phyloP scores from a whole-genome alignment of 179 eudicot genomes.

The Silene noctiflora region DNA sequence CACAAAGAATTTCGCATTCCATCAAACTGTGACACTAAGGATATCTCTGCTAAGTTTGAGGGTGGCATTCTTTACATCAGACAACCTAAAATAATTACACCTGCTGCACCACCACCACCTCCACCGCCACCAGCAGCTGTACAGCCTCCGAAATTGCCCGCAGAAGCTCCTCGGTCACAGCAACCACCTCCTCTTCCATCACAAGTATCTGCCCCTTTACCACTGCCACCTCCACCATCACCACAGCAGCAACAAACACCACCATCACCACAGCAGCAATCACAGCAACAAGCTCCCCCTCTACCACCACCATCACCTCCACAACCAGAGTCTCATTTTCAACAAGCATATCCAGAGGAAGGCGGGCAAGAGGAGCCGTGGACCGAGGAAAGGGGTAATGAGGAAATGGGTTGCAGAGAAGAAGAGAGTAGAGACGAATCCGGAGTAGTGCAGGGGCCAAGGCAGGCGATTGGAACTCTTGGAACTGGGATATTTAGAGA shows the following conservation, averaged over 20 bases:
- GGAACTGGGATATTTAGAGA: slow-evolving; percentile 28
- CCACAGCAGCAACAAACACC: slow-evolving; percentile 4
- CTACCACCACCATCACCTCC: not conserved
- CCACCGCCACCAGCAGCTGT: slow-evolving; percentile 9
- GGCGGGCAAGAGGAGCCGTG: slow-evolving; percentile 1
- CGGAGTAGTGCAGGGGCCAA: not conserved
- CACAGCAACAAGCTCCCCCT: slow-evolving; percentile 10
- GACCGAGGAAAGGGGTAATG: not conserved
- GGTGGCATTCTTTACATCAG: slow-evolving; percentile 43
- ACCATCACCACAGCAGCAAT: slow-evolving; percentile 7
- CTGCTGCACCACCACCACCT: slow-evolving; percentile 25
- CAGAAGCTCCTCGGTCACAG: slow-evolving; percentile 18
- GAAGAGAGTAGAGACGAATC: slow-evolving; percentile 6
- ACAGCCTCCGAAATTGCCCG: slow-evolving; percentile 14
- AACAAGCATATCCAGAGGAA: slow-evolving; percentile 5
- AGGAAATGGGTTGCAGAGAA: slow-evolving; percentile 6
- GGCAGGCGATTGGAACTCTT: not conserved
- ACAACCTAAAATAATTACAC: slow-evolving; percentile 52
- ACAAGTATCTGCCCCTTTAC: not conserved
- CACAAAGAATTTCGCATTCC: slow-evolving; percentile 39
- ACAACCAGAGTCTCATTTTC: not conserved
- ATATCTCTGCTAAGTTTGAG: slow-evolving; percentile 57
- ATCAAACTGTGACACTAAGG: slow-evolving; percentile 38
- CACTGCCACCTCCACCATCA: not conserved
- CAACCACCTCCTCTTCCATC: not conserved